These are phyloP conservation scores for Phytophthora citrophthora DNA, from an alignment of 352 stramenopile genomes.

Conservation along the genomic window DNA sequence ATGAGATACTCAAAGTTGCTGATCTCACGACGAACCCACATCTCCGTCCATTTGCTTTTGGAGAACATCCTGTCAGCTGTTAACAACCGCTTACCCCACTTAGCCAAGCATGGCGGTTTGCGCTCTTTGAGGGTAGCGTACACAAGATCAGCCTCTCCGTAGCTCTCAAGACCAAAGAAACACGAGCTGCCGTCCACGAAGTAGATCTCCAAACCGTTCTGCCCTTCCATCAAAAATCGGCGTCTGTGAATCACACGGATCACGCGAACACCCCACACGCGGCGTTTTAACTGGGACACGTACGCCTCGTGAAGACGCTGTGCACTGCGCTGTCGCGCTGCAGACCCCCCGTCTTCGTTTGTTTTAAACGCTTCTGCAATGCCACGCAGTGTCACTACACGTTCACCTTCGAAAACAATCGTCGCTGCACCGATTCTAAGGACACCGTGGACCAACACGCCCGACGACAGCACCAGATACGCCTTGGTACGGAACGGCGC, in stretches of 20 bases:
- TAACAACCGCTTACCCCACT: conserved; percentile 80
- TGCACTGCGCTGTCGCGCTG: conserved; percentile 33
- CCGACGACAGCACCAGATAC: conserved; percentile 78
- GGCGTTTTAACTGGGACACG: conserved; percentile 71
- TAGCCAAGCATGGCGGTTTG: conserved; percentile 80
- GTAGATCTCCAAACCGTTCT: conserved; percentile 84
- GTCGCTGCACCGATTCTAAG: conserved; percentile 74
- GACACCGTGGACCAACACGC: conserved; percentile 74
- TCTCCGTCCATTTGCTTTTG: conserved; percentile 88
- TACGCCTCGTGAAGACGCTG: conserved; percentile 63
- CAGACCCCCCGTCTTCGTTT: conserved; percentile 43
- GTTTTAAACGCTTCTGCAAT: conserved; percentile 57
- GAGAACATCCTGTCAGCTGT: conserved; percentile 74
- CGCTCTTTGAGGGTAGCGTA: conserved; percentile 81
- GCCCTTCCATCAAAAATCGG: conserved; percentile 72
- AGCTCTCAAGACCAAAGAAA: conserved; percentile 71
- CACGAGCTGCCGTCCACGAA: conserved; percentile 88
- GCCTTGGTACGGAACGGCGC: conserved; percentile 77
- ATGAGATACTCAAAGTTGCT: conserved; percentile 97
- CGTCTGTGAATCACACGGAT: conserved; percentile 82
- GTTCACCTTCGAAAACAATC: conserved; percentile 85
- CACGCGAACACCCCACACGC: conserved; percentile 81
- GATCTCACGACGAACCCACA: conserved; percentile 88
- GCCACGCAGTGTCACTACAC: conserved; percentile 69
- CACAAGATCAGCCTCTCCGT: conserved; percentile 76